Base-by-base conservation (phyloP, 2,329 filamentous ascomycete species). In the Diaporthe citriasiana region DNA sequence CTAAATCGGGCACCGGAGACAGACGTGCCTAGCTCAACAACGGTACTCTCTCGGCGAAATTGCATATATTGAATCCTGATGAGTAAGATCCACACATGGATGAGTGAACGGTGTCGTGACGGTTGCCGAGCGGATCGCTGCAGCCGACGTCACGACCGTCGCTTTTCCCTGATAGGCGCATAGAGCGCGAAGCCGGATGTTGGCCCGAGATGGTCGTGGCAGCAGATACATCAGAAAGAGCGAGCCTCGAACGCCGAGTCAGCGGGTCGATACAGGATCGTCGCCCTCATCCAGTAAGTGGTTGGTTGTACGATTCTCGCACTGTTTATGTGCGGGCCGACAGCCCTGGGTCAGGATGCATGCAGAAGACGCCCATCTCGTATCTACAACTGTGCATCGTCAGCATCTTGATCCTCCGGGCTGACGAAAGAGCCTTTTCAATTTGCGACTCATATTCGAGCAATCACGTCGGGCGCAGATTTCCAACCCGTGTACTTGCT, bases 1-100 rank as follows among this genome's bases (percentile, higher is more conserved):
- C 69, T 71, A 60, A 71, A 71, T 60, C 40, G 69, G 40, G 19
- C 45, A 13, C n/a, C 69, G 42, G 69, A 71, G 69, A 71, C 55
- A 71, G 69, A 71, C 40, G 55, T 27, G 30, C 69, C 55, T 60
- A 45, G 69, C 53, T 60, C 55, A 47, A 50, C 15, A 33, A 42
- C 40, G 33, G 30, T 63, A 40, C 56, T 40, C 45, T 53, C 56
- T 63, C 56, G 63, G 45, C 45, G 63, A 53, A 53, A 53, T 56
- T 65, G 22, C 42, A 59, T 47, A 45, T 63, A 71, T 66, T 51
- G 63, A 30, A 68, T 53, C 7, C 33, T 51, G 63, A 40, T 40
- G 47, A 53, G 63, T 30, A 68, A 68, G 63, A 68, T 47, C 33
- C 45, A 35, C 30, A 27, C 19, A 25, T 50, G 63, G 60, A 68